Percentiles rank a stretch among this genome's conserved stretches.
Evolutionary conservation across 805 yeast genomes (phyloP).

Genomic region (Pichia manshurica): DNA sequence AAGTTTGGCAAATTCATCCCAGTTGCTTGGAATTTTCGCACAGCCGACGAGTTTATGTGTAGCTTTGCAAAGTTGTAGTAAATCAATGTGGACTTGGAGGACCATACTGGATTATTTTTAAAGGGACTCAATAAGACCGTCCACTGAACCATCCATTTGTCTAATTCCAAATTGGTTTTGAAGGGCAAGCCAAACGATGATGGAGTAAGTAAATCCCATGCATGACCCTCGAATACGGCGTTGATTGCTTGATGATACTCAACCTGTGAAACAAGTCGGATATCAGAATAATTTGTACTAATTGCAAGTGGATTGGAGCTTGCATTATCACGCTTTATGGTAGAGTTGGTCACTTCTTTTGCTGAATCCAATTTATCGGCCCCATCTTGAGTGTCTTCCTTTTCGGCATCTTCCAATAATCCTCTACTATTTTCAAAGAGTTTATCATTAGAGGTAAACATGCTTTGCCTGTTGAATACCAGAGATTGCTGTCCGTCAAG

Average conservation of each 20-base stretch:
- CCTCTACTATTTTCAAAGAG: constrained; percentile 38
- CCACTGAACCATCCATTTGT: constrained; percentile 80
- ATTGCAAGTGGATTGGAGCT: not conserved
- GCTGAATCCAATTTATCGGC: not conserved
- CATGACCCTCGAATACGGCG: constrained; percentile 50
- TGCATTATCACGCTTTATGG: not conserved
- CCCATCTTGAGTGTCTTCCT: not conserved
- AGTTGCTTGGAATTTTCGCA: constrained; percentile 37
- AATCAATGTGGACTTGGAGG: constrained; percentile 61
- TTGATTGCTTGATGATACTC: constrained; percentile 60
- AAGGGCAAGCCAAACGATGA: constrained; percentile 63
- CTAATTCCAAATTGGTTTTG: constrained; percentile 58
- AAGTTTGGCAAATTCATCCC: constrained; percentile 26
- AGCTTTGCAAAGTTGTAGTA: constrained; percentile 71
- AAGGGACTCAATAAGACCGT: constrained; percentile 61
- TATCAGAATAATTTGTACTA: constrained; percentile 36
- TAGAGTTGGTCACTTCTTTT: not conserved
- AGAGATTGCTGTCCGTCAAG: constrained; percentile 67
- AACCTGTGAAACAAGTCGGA: constrained; percentile 61
- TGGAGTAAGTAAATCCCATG: constrained; percentile 58
- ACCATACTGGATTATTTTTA: constrained; percentile 50
- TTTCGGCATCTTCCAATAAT: constrained; percentile 25
- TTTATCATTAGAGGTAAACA: constrained; percentile 44
- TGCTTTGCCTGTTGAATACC: constrained; percentile 51
- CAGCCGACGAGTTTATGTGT: constrained; percentile 55